These are phyloP conservation scores for Sextonia rubra DNA, from an alignment of 164 flowering plant species.

Conservation along the genomic window DNA sequence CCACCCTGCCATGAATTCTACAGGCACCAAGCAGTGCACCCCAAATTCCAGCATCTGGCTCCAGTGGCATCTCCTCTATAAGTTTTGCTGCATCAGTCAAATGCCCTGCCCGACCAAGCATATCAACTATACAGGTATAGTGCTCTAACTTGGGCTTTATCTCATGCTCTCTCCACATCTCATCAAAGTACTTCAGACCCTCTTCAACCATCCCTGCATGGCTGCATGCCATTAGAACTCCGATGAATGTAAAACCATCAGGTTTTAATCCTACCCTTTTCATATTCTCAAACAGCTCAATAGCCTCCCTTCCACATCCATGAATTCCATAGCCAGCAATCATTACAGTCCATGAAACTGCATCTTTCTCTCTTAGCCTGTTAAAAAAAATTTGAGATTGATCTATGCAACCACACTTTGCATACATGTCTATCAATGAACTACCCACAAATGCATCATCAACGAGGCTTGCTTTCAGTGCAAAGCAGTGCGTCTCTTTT, in stretches of 20 bases:
- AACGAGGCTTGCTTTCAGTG: constrained; percentile 34
- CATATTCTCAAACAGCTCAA: constrained; percentile 45
- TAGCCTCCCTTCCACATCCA: constrained; percentile 49
- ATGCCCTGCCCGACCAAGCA: constrained; percentile 60
- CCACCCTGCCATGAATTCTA: constrained; percentile 33
- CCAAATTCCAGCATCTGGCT: constrained; percentile 62
- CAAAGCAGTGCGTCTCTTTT: constrained; percentile 52
- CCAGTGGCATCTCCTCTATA: constrained; percentile 42
- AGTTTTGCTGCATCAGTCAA: constrained; percentile 44
- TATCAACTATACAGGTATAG: constrained; percentile 61
- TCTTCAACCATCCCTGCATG: constrained; percentile 49
- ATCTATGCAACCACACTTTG: constrained; percentile 52
- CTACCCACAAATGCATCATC: constrained; percentile 41
- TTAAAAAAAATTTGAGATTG: constrained; percentile 42
- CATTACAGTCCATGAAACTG: constrained; percentile 53
- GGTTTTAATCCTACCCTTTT: constrained; percentile 31
- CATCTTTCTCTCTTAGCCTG: constrained; percentile 32
- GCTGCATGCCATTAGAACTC: constrained; percentile 52
- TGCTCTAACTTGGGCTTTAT: constrained; percentile 56
- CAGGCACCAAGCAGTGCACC: constrained; percentile 63
- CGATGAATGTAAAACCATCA: constrained; percentile 48
- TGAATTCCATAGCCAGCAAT: constrained; percentile 57
- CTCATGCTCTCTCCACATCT: constrained; percentile 23
- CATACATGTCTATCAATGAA: constrained; percentile 61
- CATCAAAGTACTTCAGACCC: constrained; percentile 29